These are phyloP conservation scores for Saposhnikovia divaricata DNA, from an alignment of 129 eudicot species.

Conservation along the genomic window DNA sequence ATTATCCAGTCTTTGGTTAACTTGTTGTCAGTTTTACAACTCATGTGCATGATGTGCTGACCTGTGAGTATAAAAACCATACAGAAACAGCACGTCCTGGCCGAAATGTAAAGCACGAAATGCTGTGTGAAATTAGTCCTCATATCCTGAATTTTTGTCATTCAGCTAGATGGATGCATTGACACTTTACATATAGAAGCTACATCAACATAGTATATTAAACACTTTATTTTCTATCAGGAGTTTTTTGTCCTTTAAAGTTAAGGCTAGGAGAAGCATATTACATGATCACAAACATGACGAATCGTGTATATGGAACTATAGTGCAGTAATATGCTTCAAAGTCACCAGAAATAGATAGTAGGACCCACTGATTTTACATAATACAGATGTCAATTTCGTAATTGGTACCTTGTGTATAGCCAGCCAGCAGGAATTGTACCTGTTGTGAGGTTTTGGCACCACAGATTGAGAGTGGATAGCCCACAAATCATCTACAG, in stretches of 20 bases:
- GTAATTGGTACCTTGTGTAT: conserved; percentile 52
- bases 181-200: not conserved
- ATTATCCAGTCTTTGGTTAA: not conserved
- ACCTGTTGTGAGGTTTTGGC: conserved; percentile 81
- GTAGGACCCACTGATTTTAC: not conserved
- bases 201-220: not conserved
- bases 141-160: not conserved
- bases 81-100: not conserved
- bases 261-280: not conserved
- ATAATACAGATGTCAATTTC: not conserved
- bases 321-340: not conserved
- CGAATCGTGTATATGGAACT: not conserved
- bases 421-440: conserved; percentile 70
- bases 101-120: not conserved
- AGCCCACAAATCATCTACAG: conserved; percentile 98
- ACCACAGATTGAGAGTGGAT: conserved; percentile 78
- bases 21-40: not conserved
- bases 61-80: not conserved
- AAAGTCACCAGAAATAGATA: not conserved
- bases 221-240: not conserved
- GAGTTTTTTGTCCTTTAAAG: not conserved
- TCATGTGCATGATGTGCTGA: not conserved
- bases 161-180: not conserved
- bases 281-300: not conserved
- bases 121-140: not conserved